Evolutionary conservation across 202 grass and related monocot species (phyloP).

Genomic region (Schoenoplectus tabernaemontani): DNA sequence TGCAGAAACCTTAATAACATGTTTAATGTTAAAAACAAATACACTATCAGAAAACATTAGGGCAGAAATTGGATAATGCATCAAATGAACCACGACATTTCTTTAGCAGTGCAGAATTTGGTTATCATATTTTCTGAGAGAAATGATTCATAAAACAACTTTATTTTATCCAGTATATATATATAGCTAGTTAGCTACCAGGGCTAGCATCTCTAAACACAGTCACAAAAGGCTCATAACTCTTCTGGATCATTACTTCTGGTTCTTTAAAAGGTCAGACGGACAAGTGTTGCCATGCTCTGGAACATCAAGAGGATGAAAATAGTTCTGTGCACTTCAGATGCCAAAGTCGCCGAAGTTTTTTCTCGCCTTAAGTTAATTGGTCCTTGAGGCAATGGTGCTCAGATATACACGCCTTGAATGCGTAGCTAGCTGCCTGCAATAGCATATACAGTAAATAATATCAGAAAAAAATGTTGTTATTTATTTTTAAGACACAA

Average conservation of each 20-base stretch:
- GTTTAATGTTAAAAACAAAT: background rate
- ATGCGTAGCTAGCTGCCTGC: slow-evolving; percentile 28
- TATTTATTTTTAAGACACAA: no score
- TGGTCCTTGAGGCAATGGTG: slow-evolving; percentile 42
- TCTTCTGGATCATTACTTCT: slow-evolving; percentile 23
- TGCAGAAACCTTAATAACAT: no score
- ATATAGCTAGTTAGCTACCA: no score
- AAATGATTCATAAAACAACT: background rate
- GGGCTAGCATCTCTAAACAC: background rate
- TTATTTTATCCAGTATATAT: background rate
- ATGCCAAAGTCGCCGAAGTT: no score
- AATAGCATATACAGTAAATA: background rate
- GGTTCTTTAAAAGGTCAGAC: background rate
- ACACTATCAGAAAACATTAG: background rate
- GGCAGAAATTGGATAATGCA: no score
- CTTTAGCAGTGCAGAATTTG: background rate
- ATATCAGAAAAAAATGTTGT: background rate
- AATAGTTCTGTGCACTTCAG: no score
- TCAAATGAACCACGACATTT: background rate
- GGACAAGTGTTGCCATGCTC: background rate
- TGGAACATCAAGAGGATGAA: background rate
- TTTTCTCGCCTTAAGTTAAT: no score
- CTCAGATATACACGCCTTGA: slow-evolving; percentile 39
- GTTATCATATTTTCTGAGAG: slow-evolving; percentile 24
- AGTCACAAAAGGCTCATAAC: slow-evolving; percentile 1